Base-by-base conservation (phyloP, 129 eudicot genomes). In the Heracleum sosnowskyi region DNA sequence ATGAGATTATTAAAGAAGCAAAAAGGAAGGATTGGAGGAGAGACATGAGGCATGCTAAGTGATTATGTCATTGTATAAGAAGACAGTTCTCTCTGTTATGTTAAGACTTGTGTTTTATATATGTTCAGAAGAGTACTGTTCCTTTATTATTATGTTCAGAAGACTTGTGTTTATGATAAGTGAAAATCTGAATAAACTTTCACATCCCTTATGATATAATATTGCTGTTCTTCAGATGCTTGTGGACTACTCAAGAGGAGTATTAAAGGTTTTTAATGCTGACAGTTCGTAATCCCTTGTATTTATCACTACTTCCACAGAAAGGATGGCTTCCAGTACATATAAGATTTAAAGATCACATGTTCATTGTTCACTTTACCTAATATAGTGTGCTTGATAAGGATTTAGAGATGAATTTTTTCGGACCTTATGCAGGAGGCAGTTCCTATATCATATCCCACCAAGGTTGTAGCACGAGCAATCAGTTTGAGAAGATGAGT, bases 201-300 rank as follows among this genome's bases (percentile, higher is more conserved):
- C n/a, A n/a, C n/a, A n/a, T n/a, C n/a, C n/a, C n/a, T n/a, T n/a
- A n/a, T n/a, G n/a, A n/a, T n/a, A n/a, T n/a, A n/a, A n/a, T n/a
- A n/a, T n/a, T n/a, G n/a, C 98, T 49, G 93, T 94, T 82, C 90
- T 94, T 73, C 93, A 94, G 85, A 91, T 90, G 97, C 98, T 89
- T 82, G 37, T 78, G 81, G 86, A 85, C 60, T 83, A 93, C 83
- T 85, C 90, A 49, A 87, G 93, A 87, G 98, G 98, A 51, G 78
- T 94, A 66, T 88, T 88, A 45, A 91, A 88, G 83, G 82, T 94
- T 78, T 83, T 84, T 71, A 83, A 82, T 85, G 98, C 90, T 72
- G 96, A 94, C 82, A 85, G n/a, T 89, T 40, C 92, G 90, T 82
- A 91, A 91, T 62, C 93, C 98, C 40, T 86, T 94, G 72, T 91